These are phyloP conservation scores for Pseudonitzschia pungens DNA, from an alignment of 108 stramenopile genomes.

Conservation along the genomic window DNA sequence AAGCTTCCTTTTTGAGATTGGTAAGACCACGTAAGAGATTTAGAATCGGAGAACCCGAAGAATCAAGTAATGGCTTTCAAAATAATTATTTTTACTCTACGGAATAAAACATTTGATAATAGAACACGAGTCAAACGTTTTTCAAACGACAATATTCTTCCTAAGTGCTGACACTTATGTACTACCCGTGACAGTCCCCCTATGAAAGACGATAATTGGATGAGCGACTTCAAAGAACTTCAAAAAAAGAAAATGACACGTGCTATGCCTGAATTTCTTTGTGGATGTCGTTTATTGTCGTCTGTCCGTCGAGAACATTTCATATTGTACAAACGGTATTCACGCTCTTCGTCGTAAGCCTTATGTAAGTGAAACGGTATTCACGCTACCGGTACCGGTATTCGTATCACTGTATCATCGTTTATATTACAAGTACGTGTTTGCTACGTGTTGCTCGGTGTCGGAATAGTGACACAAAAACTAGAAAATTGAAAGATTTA, in stretches of 20 bases:
- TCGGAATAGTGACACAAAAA: no score
- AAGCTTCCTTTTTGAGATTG: background rate
- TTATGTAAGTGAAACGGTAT: no score
- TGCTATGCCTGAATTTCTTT: background rate
- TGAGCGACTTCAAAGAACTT: background rate
- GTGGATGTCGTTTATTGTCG: background rate
- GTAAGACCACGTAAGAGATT: background rate
- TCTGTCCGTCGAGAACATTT: conserved; percentile 3
- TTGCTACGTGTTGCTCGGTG: no score
- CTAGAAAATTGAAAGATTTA: no score
- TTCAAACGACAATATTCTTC: background rate
- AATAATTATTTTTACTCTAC: background rate
- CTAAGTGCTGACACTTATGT: no score
- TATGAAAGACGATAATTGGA: background rate
- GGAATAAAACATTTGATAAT: no score
- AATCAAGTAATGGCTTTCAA: background rate
- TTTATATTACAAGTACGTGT: no score
- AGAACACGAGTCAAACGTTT: background rate
- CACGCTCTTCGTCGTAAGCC: no score
- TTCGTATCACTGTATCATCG: no score
- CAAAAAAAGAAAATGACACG: background rate
- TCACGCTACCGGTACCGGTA: no score
- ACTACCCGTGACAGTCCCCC: background rate
- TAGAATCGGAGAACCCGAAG: background rate
- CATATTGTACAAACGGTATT: no score